Base-by-base conservation (phyloP, 495 filamentous ascomycete genomes). In the Xylaria flabelliformis region DNA sequence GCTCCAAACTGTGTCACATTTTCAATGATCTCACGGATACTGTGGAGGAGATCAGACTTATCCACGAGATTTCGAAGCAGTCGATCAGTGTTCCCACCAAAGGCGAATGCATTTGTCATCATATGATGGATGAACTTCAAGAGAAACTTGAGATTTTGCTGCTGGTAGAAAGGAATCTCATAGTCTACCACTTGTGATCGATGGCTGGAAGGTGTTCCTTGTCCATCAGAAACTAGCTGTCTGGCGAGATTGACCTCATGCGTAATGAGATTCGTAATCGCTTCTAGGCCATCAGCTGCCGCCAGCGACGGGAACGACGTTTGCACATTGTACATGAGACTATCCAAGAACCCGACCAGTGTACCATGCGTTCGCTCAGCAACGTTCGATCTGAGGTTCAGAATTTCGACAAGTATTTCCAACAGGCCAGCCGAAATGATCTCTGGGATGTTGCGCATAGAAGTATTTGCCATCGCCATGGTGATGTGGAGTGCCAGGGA, bases 71-170 rank as follows among this genome's bases (percentile, higher is more conserved):
- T 99, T 61, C 97, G 88, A 76, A 99, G 82, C 21, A 97, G 82
- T 42, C 97, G 91, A 77, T 98, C 96, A 65, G 93, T 93, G 70
- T 93, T 95, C 65, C 92, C 93, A 69, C 91, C 91, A 50, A 82
- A 84, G 3, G 81, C 78, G 66, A 81, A 85, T 46, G 88, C 90
- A 79, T 94, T 91, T 12, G 91, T 87, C 92, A 98, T 95, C 85
- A 97, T 90, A 80, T 98, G 95, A 74, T 96, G 94, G 75, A 97
- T 93, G 77, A 98, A 97, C 78, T 97, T 97, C 83, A 98, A 93
- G 59, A 98, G 87, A 90, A 92, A 95, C 72, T 95, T 94, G 19
- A 98, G 85, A 9, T 92, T 93, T 80, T 97, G 93, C 76, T 98
- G 96, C 71, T 96, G 92, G 78, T 93, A 92, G 78, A 91, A 97